phyloP scores from a whole-genome alignment of 768 basidiomycete species.

The Suillus bovinus region DNA sequence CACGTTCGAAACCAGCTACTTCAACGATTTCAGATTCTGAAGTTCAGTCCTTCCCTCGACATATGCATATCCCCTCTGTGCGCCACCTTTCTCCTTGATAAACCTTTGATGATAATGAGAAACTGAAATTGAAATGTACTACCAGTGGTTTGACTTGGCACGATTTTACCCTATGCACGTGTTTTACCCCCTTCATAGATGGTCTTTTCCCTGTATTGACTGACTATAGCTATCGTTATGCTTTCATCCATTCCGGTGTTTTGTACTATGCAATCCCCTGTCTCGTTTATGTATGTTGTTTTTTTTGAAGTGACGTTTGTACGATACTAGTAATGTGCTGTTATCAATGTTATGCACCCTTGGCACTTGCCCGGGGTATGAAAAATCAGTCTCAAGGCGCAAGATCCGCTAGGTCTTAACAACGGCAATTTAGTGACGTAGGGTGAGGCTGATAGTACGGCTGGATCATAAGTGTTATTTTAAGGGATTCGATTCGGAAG shows the following conservation, averaged over 20 bases:
- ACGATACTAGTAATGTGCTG: background rate
- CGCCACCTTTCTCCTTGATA: constrained; percentile 4
- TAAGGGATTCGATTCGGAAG: background rate
- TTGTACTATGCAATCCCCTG: constrained; percentile 1
- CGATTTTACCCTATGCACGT: background rate
- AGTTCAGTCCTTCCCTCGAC: background rate
- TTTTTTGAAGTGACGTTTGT: background rate
- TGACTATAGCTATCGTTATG: background rate
- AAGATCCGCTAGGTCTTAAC: background rate
- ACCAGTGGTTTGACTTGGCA: background rate
- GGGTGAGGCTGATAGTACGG: no score
- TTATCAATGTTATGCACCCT: background rate
- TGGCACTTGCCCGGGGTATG: background rate
- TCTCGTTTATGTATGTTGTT: background rate
- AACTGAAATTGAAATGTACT: constrained; percentile 3
- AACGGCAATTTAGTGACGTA: background rate
- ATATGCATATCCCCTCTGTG: background rate
- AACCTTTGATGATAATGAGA: background rate
- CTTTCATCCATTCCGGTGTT: background rate
- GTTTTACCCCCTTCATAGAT: background rate
- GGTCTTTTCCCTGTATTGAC: background rate
- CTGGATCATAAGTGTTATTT: background rate
- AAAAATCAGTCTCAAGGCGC: background rate
- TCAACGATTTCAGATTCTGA: background rate
- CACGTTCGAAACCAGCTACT: constrained; percentile 1